Evolutionary conservation across 352 stramenopile species (phyloP).

Genomic region (Phytopythium mirpurense): DNA sequence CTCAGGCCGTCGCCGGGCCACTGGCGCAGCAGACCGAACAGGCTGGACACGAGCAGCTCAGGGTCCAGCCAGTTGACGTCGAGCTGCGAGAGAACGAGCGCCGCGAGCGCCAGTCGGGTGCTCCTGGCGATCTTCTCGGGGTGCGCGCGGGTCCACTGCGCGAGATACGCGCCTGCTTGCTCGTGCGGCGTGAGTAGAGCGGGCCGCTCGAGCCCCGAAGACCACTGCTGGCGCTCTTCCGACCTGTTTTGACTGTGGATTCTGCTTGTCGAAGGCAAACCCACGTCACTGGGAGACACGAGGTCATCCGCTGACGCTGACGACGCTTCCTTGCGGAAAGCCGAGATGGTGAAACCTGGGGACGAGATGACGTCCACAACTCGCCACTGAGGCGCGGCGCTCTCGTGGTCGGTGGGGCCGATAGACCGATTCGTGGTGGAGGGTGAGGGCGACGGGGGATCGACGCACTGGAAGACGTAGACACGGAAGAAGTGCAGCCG

Average conservation of each 20-base stretch:
- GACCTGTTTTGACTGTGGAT: too few relatives aligned
- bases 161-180: not conserved
- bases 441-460: not conserved
- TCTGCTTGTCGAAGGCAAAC: too few relatives aligned
- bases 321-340: constrained; percentile 11
- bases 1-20: not conserved
- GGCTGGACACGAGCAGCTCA: not conserved
- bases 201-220: not conserved
- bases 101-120: constrained; percentile 2
- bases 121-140: not conserved
- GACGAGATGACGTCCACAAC: constrained; percentile 26
- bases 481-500: constrained; percentile 34
- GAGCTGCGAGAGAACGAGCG: constrained; percentile 5
- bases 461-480: constrained; percentile 22
- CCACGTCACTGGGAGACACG: not conserved
- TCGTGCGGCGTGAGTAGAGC: not conserved
- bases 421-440: too few relatives aligned
- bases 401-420: not conserved
- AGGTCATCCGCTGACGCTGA: not conserved
- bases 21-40: constrained; percentile 6
- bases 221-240: not conserved
- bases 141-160: constrained; percentile 1
- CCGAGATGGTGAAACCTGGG: constrained; percentile 11
- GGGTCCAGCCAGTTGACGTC: constrained; percentile 6
- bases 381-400: constrained; percentile 12